These are phyloP conservation scores for Melastoma candidum DNA, from an alignment of 441 rosid genomes.

Conservation along the genomic window DNA sequence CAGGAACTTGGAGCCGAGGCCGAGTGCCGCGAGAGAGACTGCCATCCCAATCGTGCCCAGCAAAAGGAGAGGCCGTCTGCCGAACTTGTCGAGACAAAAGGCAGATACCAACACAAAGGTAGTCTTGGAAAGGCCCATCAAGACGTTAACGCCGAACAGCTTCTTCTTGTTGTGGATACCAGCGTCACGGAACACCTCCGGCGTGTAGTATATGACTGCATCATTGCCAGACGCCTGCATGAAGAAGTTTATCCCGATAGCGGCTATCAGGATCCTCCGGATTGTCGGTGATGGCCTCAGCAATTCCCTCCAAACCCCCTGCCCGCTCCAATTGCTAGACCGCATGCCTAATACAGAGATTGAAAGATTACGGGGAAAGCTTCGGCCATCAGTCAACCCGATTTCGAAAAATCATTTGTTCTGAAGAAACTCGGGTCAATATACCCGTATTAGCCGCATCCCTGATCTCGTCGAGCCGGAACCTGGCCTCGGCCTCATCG, in stretches of 20 bases:
- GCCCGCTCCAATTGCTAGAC: conserved; percentile 16
- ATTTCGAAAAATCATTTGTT: no score
- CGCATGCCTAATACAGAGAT: background rate
- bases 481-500: conserved; percentile 29
- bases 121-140: conserved; percentile 46
- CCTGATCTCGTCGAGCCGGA: conserved; percentile 33
- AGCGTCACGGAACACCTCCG: conserved; percentile 40
- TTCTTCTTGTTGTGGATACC: conserved; percentile 31
- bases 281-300: conserved; percentile 29
- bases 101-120: conserved; percentile 44
- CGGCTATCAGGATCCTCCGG: conserved; percentile 40
- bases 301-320: conserved; percentile 41
- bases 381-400: no score
- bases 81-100: conserved; percentile 36
- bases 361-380: no score
- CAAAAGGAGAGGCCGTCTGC: conserved; percentile 48
- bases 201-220: conserved; percentile 54
- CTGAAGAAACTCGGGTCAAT: no score
- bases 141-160: conserved; percentile 37
- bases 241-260: conserved; percentile 56
- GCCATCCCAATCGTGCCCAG: conserved; percentile 44
- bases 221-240: conserved; percentile 75
- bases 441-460: conserved; percentile 14
- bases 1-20: conserved; percentile 37
- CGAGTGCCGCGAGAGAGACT: conserved; percentile 27